Evolutionary conservation across 768 basidiomycete genomes (phyloP).

Genomic region (Agrocybe pediades): DNA sequence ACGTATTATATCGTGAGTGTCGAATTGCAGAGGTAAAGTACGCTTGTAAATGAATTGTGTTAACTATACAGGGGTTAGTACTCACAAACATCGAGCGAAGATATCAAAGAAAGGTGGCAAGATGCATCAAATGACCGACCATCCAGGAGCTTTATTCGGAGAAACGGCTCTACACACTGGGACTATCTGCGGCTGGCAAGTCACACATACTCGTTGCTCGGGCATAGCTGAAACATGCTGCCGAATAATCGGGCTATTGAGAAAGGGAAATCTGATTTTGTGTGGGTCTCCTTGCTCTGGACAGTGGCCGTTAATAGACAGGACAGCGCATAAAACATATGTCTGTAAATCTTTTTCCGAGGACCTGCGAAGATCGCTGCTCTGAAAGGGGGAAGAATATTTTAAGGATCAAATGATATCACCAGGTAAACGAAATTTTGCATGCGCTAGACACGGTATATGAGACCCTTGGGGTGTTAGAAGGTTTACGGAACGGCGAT

Average conservation of each 20-base stretch:
- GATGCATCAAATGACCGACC: not conserved
- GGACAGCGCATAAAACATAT: not conserved
- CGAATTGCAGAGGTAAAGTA: not conserved
- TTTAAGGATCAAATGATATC: not conserved
- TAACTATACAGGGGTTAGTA: not conserved
- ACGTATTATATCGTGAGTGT: not conserved
- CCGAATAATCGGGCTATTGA: not conserved
- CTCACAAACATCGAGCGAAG: not conserved
- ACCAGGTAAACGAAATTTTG: slow-evolving; percentile 1
- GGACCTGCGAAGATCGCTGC: not conserved
- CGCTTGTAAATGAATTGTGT: not conserved
- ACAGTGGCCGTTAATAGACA: not conserved
- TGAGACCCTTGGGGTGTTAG: slow-evolving; percentile 23
- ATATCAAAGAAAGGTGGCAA: not conserved
- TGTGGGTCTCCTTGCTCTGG: not conserved
- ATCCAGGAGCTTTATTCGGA: not conserved
- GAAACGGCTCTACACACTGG: not conserved
- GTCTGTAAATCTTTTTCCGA: not conserved
- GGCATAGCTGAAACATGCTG: not conserved
- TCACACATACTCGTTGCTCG: not conserved
- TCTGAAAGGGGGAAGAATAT: not conserved
- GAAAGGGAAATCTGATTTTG: not conserved
- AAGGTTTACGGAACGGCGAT: slow-evolving; percentile 25
- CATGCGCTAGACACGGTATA: not conserved
- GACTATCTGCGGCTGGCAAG: not conserved